phyloP scores from a whole-genome alignment of 2,329 filamentous ascomycete genomes.

The Microthyrium microscopicum region DNA sequence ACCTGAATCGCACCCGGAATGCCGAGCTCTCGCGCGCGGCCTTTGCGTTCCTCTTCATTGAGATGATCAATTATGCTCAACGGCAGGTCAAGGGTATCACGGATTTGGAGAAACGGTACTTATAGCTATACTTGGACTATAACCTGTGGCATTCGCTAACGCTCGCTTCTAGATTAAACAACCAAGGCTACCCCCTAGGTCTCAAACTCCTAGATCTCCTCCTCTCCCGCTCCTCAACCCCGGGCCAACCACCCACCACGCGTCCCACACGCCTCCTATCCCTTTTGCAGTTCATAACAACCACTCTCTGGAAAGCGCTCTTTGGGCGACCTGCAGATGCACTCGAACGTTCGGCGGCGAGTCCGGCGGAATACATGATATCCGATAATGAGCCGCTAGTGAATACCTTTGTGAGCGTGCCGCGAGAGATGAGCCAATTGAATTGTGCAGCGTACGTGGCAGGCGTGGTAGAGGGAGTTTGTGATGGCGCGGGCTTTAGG shows the following conservation, averaged over 20 bases:
- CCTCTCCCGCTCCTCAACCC: slow-evolving; percentile 46
- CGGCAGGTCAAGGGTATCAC: slow-evolving; percentile 78
- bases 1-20: slow-evolving; percentile 76
- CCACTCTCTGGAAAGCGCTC: slow-evolving; percentile 78
- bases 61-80: slow-evolving; percentile 95
- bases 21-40: slow-evolving; percentile 81
- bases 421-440: slow-evolving; percentile 87
- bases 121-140: background rate
- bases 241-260: slow-evolving; percentile 21
- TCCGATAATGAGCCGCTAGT: slow-evolving; percentile 95
- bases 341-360: slow-evolving; percentile 73
- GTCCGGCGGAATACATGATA: slow-evolving; percentile 96
- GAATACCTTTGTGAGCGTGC: slow-evolving; percentile 84
- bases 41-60: slow-evolving; percentile 90
- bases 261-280: slow-evolving; percentile 78
- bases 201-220: slow-evolving; percentile 90
- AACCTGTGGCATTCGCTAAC: background rate
- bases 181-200: slow-evolving; percentile 84
- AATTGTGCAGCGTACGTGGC: slow-evolving; percentile 95
- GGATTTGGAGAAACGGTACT: slow-evolving; percentile 75
- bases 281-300: slow-evolving; percentile 89
- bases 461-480: slow-evolving; percentile 87
- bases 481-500: slow-evolving; percentile 80
- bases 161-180: slow-evolving; percentile 50
- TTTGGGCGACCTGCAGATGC: slow-evolving; percentile 84